Evolutionary conservation across 306 rosid species (phyloP), one percentile per base, ranked within the genome.

Genomic region (Glycine latifolia): DNA sequence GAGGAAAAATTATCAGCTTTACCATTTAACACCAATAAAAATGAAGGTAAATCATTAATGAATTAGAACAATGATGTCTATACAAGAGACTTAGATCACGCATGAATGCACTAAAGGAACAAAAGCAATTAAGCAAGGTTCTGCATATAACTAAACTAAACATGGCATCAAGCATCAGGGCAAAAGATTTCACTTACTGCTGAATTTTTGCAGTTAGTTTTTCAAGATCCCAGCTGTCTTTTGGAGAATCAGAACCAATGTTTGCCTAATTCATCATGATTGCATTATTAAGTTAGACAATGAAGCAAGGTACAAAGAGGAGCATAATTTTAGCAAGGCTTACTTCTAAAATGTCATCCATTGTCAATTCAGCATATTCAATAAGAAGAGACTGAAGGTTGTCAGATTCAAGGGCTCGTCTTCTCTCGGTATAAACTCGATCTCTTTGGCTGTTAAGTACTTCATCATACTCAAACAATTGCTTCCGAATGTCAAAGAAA

Each of bases 361-460:
- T 91, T 67, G 99, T 95, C 85, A 95, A 80, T 78, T 93, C 99
- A 82, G 99, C 99, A 88, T 93, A 95, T 83, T 95, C 99, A 77
- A 93, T 79, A 61, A 95, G 86, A 84, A 95, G 97, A 67, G 97
- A 85, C 81, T 90, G 97, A 61, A 93, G 92, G 84, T 86, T 86
- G 52, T 89, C 96, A 16, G 99, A 91, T 86, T 89, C 87, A 44
- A 95, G 98, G 77, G 99, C 99, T 73, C 98, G 89, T 81, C 98
- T 93, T 86, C 99, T 93, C 89, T 95, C 99, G 0, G 95, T 89
- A 81, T 95, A 95, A 15, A 95, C 91, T 55, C 96, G 94, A 71
- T 95, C 99, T 87, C 99, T 88, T 87, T 95, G 99, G 84, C 98
- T 95, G 86, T 93, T 95, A 53, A 95, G 87, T 66, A 95, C 99